Conservation (phyloP, 1,284 basidiomycete species). For the Sutorius eximius region DNA sequence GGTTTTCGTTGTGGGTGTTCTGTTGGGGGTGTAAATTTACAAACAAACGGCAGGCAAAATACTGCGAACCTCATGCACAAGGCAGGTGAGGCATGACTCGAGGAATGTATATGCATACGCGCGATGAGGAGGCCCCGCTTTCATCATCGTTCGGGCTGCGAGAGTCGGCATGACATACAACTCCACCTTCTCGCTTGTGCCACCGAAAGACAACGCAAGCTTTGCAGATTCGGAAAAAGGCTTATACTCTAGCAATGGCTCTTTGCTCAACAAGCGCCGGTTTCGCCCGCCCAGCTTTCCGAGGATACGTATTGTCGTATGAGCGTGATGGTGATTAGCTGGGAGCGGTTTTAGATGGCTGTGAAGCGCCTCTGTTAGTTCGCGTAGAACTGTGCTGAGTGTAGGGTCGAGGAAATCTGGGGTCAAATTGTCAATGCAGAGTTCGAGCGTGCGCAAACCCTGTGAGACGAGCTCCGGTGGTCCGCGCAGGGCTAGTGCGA, state of each 20-base stretch:
- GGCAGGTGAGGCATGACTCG: constrained; percentile 69
- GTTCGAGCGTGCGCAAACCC: constrained; percentile 93
- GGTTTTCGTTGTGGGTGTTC: constrained; percentile 73
- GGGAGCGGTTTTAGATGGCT: constrained; percentile 90
- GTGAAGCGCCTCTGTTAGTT: constrained; percentile 94
- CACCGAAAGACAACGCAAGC: constrained; percentile 74
- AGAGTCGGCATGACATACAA: constrained; percentile 73
- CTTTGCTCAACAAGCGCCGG: constrained; percentile 82
- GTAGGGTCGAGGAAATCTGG: constrained; percentile 99
- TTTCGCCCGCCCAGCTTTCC: constrained; percentile 98
- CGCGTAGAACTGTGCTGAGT: constrained; percentile 87
- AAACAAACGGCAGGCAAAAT: neutral
- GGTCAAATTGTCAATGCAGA: constrained; percentile 99
- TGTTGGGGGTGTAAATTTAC: constrained; percentile 32
- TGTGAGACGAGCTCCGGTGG: constrained; percentile 91
- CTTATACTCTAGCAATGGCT: constrained; percentile 74
- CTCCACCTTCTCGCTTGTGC: constrained; percentile 67
- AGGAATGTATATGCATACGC: constrained; percentile 79
- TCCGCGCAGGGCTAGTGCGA: constrained; percentile 90
- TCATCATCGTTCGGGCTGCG: constrained; percentile 66
- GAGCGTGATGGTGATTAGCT: constrained; percentile 88
- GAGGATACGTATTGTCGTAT: constrained; percentile 94
- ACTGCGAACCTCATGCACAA: constrained; percentile 70
- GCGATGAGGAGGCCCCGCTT: constrained; percentile 52
- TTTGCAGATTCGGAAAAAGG: constrained; percentile 69